A percentile compares a stretch with the other conserved stretches of the same genome.
Evolutionary conservation across 208 protist genomes (phyloP).

Genomic region (Trichomonas tenax): DNA sequence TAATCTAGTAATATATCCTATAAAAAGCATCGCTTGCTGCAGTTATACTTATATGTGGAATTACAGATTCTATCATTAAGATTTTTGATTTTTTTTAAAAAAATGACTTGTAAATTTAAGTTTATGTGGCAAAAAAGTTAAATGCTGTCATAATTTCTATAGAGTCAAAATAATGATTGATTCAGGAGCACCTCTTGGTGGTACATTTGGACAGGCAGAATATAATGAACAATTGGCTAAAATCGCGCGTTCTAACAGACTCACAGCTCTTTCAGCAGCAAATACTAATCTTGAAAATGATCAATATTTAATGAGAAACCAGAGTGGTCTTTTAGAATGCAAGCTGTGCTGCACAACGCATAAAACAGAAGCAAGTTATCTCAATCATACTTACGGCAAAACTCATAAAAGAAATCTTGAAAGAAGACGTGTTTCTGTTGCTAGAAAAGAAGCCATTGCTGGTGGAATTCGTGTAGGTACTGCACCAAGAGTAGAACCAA

Average conservation of each 20-base stretch:
- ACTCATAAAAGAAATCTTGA: background rate
- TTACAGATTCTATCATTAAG: no score
- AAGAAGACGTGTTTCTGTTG: background rate
- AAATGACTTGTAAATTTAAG: no score
- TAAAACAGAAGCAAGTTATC: conserved; percentile 13
- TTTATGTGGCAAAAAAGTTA: no score
- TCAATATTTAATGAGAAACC: conserved; percentile 16
- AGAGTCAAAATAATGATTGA: no score
- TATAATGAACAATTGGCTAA: background rate
- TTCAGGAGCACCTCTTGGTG: background rate
- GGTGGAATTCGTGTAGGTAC: background rate
- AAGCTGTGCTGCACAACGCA: background rate
- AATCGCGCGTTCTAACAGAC: background rate
- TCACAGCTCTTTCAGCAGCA: background rate
- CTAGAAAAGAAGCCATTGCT: background rate
- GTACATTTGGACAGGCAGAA: background rate
- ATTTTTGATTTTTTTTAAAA: no score
- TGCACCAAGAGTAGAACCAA: background rate
- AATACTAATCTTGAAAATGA: background rate
- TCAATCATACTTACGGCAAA: conserved; percentile 9
- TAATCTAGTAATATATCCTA: no score
- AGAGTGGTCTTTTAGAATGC: conserved; percentile 7
- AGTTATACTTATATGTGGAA: no score
- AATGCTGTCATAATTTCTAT: no score
- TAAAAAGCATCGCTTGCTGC: no score